Evolutionary conservation across 2,329 filamentous ascomycete genomes (phyloP).

Genomic region (Cercospora janseana): DNA sequence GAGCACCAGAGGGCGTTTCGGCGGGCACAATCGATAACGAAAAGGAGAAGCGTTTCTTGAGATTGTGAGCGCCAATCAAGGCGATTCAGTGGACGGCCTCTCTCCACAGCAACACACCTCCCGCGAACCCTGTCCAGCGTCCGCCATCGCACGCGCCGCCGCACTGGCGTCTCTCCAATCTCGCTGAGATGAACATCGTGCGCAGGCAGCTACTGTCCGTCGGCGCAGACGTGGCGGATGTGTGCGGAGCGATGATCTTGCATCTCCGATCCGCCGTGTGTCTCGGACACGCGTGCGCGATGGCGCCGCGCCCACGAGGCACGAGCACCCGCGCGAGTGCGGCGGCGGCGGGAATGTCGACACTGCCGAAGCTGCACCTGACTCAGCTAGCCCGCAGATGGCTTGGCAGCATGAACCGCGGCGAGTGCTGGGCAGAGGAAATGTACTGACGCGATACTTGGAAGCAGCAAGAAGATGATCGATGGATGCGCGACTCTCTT

Average conservation of each 20-base stretch:
- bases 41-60: conserved; percentile 1
- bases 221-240: too few relatives aligned
- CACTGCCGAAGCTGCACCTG: neutral
- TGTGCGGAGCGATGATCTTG: too few relatives aligned
- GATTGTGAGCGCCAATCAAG: neutral
- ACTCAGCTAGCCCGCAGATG: too few relatives aligned
- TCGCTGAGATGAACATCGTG: too few relatives aligned
- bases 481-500: too few relatives aligned
- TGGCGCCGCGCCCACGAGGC: too few relatives aligned
- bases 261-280: neutral
- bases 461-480: too few relatives aligned
- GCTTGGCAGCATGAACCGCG: neutral
- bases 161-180: too few relatives aligned
- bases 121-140: neutral
- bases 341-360: neutral
- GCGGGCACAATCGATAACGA: conserved; percentile 2
- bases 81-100: neutral
- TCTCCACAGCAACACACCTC: conserved; percentile 1
- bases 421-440: too few relatives aligned
- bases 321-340: too few relatives aligned
- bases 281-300: conserved; percentile 1
- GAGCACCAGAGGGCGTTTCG: neutral
- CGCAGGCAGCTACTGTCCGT: too few relatives aligned
- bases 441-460: too few relatives aligned
- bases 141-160: neutral